Conservation (phyloP, 495 filamentous ascomycete genomes). For the Bacidia rubella region DNA sequence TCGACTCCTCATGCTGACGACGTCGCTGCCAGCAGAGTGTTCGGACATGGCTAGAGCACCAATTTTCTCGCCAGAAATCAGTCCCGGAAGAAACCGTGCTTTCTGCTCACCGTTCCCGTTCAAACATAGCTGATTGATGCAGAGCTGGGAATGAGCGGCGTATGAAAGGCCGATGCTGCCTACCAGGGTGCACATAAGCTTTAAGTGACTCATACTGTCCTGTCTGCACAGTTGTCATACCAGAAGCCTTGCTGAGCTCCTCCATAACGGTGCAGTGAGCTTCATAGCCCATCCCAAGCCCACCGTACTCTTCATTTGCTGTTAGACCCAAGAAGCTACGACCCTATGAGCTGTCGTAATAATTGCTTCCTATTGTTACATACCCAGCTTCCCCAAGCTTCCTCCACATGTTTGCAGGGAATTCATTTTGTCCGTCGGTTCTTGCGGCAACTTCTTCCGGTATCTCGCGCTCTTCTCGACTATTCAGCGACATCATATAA, state of each 20-base stretch:
- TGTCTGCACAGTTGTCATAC: conserved; percentile 21
- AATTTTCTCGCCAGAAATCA: conserved; percentile 70
- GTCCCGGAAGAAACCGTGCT: conserved; percentile 57
- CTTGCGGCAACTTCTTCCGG: conserved; percentile 63
- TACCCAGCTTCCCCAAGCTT: conserved; percentile 80
- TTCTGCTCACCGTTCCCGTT: conserved; percentile 79
- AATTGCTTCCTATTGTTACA: not conserved
- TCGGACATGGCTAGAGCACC: conserved; percentile 95
- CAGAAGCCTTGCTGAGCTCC: conserved; percentile 59
- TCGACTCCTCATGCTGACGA: conserved; percentile 85
- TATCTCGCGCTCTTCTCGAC: conserved; percentile 38
- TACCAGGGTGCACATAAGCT: conserved; percentile 24
- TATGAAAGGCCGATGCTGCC: conserved; percentile 88
- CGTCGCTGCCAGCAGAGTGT: conserved; percentile 79
- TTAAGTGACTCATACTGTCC: conserved; percentile 17
- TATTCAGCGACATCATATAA: not conserved
- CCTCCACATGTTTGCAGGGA: conserved; percentile 83
- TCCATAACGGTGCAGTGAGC: conserved; percentile 96
- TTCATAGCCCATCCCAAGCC: conserved; percentile 87
- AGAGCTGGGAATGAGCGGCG: conserved; percentile 91
- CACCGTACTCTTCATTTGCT: conserved; percentile 86
- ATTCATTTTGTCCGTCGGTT: conserved; percentile 77
- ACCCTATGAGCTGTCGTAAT: conserved; percentile 7
- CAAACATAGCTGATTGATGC: conserved; percentile 89
- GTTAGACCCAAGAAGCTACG: conserved; percentile 76